A percentile compares a stretch with the other conserved stretches of the same genome.
These are phyloP conservation scores for Auriscalpium microsporum DNA, from an alignment of 768 basidiomycete genomes.

Conservation along the genomic window DNA sequence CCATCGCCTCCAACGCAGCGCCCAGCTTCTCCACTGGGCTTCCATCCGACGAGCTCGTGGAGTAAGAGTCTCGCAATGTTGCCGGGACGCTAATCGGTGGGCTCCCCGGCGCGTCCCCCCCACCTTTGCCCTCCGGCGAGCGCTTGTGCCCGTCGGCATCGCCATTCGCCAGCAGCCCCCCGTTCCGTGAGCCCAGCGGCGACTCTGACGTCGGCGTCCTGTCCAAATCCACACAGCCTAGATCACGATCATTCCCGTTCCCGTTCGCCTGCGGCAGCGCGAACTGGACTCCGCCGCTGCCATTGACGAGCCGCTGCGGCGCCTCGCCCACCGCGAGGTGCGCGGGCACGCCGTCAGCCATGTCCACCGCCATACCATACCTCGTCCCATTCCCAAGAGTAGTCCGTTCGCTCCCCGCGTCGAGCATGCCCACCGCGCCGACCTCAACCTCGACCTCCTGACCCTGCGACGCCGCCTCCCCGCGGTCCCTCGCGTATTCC, in stretches of 20 bases:
- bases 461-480: constrained; percentile 9
- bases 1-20: constrained; percentile 26
- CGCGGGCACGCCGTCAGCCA: constrained; percentile 10
- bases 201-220: neutral
- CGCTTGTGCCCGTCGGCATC: neutral
- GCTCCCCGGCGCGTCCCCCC: constrained; percentile 7
- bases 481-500: constrained; percentile 19
- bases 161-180: neutral
- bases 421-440: neutral
- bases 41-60: constrained; percentile 42
- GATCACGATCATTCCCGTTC: neutral
- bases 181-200: neutral
- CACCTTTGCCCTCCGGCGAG: neutral
- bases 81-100: constrained; percentile 21
- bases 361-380: neutral
- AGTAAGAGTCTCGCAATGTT: constrained; percentile 21
- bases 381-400: constrained; percentile 5
- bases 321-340: neutral
- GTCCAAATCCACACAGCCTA: neutral
- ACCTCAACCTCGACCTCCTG: neutral
- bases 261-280: neutral
- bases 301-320: neutral
- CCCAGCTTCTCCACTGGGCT: constrained; percentile 34
- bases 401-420: constrained; percentile 7
- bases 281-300: constrained; percentile 2